Conservation (phyloP, 2,329 filamentous ascomycete genomes). For the Pestalotiopsis sp. region DNA sequence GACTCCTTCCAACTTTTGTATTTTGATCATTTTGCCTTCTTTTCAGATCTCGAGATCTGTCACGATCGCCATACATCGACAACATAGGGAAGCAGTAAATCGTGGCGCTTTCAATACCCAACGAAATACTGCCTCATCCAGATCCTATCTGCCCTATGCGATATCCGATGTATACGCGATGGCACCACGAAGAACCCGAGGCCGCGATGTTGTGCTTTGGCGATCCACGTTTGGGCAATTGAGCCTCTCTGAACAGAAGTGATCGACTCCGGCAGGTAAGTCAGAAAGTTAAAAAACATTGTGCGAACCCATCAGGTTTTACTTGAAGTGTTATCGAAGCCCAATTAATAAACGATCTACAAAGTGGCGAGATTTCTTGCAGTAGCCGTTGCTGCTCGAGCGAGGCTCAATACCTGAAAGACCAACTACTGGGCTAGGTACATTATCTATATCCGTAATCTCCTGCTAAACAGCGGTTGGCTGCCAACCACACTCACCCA, state of each 20-base stretch:
- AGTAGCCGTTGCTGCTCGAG: not conserved
- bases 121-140: not conserved
- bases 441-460: not conserved
- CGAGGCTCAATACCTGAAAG: not conserved
- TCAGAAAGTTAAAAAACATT: not conserved
- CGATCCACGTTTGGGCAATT: not conserved
- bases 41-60: not conserved
- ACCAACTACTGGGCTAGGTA: not conserved
- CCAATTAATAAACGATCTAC: not conserved
- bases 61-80: not conserved
- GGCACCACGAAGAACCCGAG: not conserved
- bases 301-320: not conserved
- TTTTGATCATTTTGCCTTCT: not conserved
- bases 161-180: not conserved
- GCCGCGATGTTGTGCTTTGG: not conserved
- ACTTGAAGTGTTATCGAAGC: not conserved
- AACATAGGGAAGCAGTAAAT: not conserved
- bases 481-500: conserved; percentile 14
- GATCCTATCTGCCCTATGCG: not conserved
- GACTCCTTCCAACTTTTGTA: not conserved
- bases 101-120: not conserved
- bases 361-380: not conserved
- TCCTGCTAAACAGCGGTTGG: conserved; percentile 4
- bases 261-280: not conserved
- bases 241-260: not conserved